These are phyloP conservation scores for Talaromyces pinophilus DNA, from an alignment of 2,329 filamentous ascomycete species.

Conservation along the genomic window DNA sequence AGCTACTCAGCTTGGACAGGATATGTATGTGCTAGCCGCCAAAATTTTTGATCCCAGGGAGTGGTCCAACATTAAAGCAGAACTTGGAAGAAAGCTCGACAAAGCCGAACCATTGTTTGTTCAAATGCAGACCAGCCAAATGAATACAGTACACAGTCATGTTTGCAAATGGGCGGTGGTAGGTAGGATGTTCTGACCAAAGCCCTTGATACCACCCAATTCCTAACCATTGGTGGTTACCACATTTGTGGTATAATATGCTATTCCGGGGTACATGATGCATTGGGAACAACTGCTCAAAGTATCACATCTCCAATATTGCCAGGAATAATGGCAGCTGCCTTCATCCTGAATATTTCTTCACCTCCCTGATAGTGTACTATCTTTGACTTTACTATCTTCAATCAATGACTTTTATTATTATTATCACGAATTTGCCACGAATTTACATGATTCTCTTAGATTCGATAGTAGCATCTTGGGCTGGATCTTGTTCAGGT, in stretches of 20 bases:
- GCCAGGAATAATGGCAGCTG: neutral
- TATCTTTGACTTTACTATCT: neutral
- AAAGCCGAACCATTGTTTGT: neutral
- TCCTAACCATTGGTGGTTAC: neutral
- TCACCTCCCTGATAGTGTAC: slow-evolving; percentile 1
- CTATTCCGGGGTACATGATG: neutral
- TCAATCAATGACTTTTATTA: neutral
- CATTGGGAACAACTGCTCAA: neutral
- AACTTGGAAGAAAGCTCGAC: neutral
- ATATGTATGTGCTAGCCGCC: neutral
- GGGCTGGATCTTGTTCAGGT: neutral
- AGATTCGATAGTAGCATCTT: neutral
- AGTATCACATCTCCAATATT: neutral
- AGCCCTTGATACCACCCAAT: neutral
- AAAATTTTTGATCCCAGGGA: neutral
- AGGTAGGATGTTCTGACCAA: neutral
- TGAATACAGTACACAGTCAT: neutral
- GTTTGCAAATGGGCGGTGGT: neutral
- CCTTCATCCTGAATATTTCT: neutral
- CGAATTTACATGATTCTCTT: neutral
- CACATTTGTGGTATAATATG: neutral
- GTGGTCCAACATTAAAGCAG: neutral
- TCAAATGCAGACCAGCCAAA: neutral
- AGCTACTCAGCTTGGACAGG: neutral
- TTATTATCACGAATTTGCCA: neutral